These are phyloP conservation scores for Alternaria incomplexa DNA, from an alignment of 2,329 filamentous ascomycete species.

Conservation along the genomic window DNA sequence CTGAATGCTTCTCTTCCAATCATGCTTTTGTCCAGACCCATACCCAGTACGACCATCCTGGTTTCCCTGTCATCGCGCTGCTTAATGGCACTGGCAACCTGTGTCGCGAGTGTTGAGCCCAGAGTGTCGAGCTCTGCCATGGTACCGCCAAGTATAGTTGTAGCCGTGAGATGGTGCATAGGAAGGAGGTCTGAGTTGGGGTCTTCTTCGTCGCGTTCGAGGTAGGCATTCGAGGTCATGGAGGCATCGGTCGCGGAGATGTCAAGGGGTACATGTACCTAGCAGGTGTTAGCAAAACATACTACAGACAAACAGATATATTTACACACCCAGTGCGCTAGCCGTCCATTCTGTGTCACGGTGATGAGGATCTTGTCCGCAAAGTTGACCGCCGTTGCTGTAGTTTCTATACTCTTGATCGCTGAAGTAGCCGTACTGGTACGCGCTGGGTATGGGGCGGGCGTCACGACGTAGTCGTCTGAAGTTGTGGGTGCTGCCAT, in stretches of 20 bases:
- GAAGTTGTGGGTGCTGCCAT: conserved; percentile 17
- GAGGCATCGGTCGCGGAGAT: conserved; percentile 70
- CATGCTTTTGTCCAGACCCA: conserved; percentile 61
- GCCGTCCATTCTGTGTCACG: conserved; percentile 80
- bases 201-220: conserved; percentile 54
- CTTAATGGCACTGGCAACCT: conserved; percentile 81
- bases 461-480: conserved; percentile 29
- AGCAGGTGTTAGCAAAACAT: conserved; percentile 2
- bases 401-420: conserved; percentile 73
- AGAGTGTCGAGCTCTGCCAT: conserved; percentile 79
- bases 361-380: conserved; percentile 91
- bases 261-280: conserved; percentile 82
- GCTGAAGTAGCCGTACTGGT: conserved; percentile 62
- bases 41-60: conserved; percentile 64
- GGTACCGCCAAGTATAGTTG: conserved; percentile 84
- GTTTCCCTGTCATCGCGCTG: conserved; percentile 70
- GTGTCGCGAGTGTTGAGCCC: conserved; percentile 86
- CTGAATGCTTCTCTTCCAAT: conserved; percentile 56
- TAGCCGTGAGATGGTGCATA: conserved; percentile 81
- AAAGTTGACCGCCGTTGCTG: conserved; percentile 76
- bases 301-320: neutral
- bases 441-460: conserved; percentile 70
- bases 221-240: conserved; percentile 53
- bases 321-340: conserved; percentile 84
- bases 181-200: conserved; percentile 66